Evolutionary conservation across 2,329 filamentous ascomycete species (phyloP).

Genomic region (Venturia effusa): DNA sequence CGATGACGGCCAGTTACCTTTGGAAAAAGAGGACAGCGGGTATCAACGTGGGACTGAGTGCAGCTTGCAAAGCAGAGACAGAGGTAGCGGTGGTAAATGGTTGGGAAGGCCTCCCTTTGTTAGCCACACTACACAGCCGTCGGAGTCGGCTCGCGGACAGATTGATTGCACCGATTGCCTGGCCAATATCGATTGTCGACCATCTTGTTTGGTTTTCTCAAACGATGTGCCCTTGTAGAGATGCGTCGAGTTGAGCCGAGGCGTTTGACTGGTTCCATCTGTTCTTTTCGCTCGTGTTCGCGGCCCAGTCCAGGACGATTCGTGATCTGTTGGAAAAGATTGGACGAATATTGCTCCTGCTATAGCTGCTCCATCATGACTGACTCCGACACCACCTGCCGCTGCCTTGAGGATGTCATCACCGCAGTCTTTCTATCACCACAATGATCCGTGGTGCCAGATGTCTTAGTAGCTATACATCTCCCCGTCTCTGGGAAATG

Average conservation of each 20-base stretch:
- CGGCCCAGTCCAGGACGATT: not conserved
- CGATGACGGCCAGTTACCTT: no score
- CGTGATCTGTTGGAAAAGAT: not conserved
- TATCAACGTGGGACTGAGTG: not conserved
- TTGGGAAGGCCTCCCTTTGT: not conserved
- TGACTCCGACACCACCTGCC: no score
- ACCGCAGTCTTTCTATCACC: no score
- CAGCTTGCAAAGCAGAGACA: not conserved
- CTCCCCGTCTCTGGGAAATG: no score
- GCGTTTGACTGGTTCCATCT: not conserved
- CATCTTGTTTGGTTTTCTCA: not conserved
- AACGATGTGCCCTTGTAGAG: not conserved
- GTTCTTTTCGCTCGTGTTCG: not conserved
- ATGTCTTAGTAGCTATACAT: no score
- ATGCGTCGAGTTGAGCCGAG: not conserved
- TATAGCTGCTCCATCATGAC: no score
- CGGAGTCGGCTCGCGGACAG: not conserved
- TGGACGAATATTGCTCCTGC: no score
- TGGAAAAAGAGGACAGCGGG: not conserved
- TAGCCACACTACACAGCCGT: not conserved
- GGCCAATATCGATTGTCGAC: not conserved
- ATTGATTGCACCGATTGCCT: not conserved
- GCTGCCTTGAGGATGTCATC: no score
- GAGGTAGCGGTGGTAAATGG: not conserved
- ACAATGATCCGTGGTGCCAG: no score